These are phyloP conservation scores for Blastosporella zonata DNA, from an alignment of 1,284 basidiomycete species.

Conservation along the genomic window DNA sequence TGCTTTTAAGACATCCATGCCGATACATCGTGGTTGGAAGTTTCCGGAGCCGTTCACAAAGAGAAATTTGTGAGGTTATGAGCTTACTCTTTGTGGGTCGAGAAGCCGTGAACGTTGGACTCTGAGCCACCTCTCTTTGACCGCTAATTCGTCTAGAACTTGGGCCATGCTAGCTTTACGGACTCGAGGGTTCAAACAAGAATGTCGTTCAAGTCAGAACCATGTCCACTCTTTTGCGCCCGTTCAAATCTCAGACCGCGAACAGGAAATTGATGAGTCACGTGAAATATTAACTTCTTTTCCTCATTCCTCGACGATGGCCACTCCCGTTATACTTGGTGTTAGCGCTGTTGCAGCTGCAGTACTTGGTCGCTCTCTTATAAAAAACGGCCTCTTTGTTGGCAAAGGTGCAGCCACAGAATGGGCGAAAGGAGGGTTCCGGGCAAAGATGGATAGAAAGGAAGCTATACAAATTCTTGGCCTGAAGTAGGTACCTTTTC, in stretches of 20 bases:
- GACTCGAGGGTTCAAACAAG: too few species aligned
- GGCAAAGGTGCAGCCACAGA: conserved; percentile 71
- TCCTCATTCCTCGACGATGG: conserved; percentile 39
- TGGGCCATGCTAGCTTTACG: too few species aligned
- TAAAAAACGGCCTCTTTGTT: conserved; percentile 55
- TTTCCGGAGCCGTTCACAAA: conserved; percentile 5
- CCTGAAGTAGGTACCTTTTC: conserved; percentile 67
- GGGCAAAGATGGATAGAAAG: conserved; percentile 91
- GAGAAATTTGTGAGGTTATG: too few species aligned
- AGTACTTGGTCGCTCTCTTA: conserved; percentile 68
- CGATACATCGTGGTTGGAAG: neutral
- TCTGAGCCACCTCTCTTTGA: too few species aligned
- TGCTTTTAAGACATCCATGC: neutral
- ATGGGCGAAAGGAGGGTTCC: conserved; percentile 94
- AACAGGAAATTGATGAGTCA: neutral
- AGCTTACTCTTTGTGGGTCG: too few species aligned
- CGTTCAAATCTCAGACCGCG: too few species aligned
- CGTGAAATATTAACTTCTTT: conserved; percentile 7
- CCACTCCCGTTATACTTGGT: conserved; percentile 75
- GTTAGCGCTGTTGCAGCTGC: conserved; percentile 80
- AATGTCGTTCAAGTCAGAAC: too few species aligned
- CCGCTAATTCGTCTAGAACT: too few species aligned
- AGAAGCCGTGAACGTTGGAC: too few species aligned
- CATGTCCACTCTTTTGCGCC: too few species aligned
- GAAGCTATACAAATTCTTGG: conserved; percentile 92